Percentiles rank a stretch among this genome's conserved stretches.
phyloP scores from a whole-genome alignment of 768 basidiomycete species.

The Pleurotus ostreatus region DNA sequence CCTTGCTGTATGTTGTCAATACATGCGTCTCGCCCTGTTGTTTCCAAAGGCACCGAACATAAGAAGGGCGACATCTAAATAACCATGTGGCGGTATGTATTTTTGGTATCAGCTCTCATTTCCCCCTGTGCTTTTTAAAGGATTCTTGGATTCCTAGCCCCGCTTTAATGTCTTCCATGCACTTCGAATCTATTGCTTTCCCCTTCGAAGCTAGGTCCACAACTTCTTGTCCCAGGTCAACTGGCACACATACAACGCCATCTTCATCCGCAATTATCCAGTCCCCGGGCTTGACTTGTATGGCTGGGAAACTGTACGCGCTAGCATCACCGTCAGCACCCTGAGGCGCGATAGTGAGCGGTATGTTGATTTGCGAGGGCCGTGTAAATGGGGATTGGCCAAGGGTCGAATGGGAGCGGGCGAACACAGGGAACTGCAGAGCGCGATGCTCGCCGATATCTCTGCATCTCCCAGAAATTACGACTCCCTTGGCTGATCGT shows the following conservation, averaged over 20 bases:
- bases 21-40: too few relatives aligned
- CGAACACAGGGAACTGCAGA: conserved; percentile 75
- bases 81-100: not conserved
- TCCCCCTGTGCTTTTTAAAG: conserved; percentile 74
- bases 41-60: too few relatives aligned
- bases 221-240: conserved; percentile 47
- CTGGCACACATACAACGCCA: conserved; percentile 82
- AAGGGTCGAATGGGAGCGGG: conserved; percentile 76
- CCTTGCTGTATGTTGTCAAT: not conserved
- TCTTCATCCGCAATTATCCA: conserved; percentile 85
- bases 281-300: conserved; percentile 64
- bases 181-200: conserved; percentile 62
- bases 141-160: conserved; percentile 74
- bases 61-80: too few relatives aligned
- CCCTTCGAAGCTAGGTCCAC: conserved; percentile 53
- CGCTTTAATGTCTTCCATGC: conserved; percentile 69
- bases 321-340: conserved; percentile 28
- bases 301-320: conserved; percentile 27
- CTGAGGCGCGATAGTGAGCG: conserved; percentile 48
- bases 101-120: conserved; percentile 17
- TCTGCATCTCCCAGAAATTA: conserved; percentile 83
- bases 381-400: conserved; percentile 85
- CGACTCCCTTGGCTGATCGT: conserved; percentile 64
- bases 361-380: conserved; percentile 69
- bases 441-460: conserved; percentile 76